phyloP scores from a whole-genome alignment of 177 flowering plant genomes.

The Vitis hybrid region DNA sequence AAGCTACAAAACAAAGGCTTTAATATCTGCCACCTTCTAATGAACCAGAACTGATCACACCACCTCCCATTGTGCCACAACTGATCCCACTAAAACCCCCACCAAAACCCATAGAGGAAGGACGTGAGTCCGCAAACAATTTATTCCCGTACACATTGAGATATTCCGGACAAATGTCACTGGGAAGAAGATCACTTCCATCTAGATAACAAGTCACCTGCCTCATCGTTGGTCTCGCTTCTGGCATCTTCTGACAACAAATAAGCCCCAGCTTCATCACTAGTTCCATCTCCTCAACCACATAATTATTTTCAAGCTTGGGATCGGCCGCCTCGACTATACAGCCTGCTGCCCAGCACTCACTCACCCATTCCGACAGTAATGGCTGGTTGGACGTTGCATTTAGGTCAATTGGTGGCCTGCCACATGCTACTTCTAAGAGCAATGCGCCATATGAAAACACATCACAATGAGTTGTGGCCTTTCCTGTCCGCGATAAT shows the following conservation, averaged over 20 bases:
- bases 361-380: conserved; percentile 13
- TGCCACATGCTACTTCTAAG: conserved; percentile 48
- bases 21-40: neutral
- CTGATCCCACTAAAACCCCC: no score
- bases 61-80: no score
- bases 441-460: conserved; percentile 48
- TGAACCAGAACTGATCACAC: neutral
- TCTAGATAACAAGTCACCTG: conserved; percentile 20
- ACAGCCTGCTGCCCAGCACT: conserved; percentile 14
- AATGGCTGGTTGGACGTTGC: neutral
- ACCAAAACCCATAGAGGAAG: no score
- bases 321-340: conserved; percentile 9
- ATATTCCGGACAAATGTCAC: no score
- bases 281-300: conserved; percentile 19
- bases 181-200: conserved; percentile 6
- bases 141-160: no score
- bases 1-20: neutral
- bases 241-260: conserved; percentile 11
- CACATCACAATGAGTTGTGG: conserved; percentile 47
- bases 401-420: conserved; percentile 24
- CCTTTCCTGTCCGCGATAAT: conserved; percentile 38
- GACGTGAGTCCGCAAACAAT: no score
- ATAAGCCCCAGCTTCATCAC: conserved; percentile 23
- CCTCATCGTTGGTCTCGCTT: conserved; percentile 20
- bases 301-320: conserved; percentile 9